phyloP scores from a whole-genome alignment of 768 basidiomycete species.

The Pisolithus microcarpus region DNA sequence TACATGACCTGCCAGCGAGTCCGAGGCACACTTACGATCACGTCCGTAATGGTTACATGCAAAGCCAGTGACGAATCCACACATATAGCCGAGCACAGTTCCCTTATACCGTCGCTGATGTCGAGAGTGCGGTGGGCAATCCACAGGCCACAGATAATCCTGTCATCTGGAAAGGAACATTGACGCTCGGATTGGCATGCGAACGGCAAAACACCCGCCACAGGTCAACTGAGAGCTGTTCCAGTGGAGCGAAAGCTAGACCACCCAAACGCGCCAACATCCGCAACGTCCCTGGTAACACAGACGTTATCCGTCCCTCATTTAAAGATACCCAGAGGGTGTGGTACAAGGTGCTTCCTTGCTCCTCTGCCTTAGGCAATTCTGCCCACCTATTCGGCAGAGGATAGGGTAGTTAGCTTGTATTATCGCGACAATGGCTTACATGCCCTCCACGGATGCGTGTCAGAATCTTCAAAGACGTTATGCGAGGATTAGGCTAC shows the following conservation, averaged over 20 bases:
- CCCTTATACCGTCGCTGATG: neutral
- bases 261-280: slow-evolving; percentile 11
- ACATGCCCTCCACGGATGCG: slow-evolving; percentile 15
- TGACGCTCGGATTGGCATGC: slow-evolving; percentile 42
- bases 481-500: slow-evolving; percentile 20
- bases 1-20: neutral
- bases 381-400: slow-evolving; percentile 16
- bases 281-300: slow-evolving; percentile 23
- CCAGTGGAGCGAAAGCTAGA: slow-evolving; percentile 14
- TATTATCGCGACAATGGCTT: slow-evolving; percentile 7
- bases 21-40: neutral
- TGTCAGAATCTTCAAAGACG: slow-evolving; percentile 7
- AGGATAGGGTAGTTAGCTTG: neutral
- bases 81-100: neutral
- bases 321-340: slow-evolving; percentile 12
- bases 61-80: too few species aligned
- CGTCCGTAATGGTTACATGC: too few species aligned
- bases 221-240: slow-evolving; percentile 7
- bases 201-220: slow-evolving; percentile 33
- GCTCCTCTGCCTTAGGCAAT: slow-evolving; percentile 23
- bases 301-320: slow-evolving; percentile 14
- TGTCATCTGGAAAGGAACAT: slow-evolving; percentile 16
- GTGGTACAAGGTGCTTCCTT: slow-evolving; percentile 23
- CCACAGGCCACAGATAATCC: slow-evolving; percentile 8
- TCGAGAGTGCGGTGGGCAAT: slow-evolving; percentile 1